Evolutionary conservation across 2,329 filamentous ascomycete genomes (phyloP).

Genomic region (Phaeophleospora eucalypticola): DNA sequence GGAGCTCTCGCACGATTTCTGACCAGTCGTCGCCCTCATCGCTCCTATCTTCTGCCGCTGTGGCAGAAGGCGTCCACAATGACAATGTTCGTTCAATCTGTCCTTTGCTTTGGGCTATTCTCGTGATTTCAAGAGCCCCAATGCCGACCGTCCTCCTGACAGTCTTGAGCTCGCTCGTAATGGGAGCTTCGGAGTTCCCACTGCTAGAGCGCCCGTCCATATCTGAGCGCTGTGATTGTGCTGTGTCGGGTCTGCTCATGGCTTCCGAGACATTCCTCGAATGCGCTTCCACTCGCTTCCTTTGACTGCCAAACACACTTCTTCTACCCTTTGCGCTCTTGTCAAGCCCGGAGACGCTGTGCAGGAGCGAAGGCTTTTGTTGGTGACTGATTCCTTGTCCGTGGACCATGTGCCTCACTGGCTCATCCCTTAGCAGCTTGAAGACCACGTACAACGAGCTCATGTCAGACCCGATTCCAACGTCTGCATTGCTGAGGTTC

Average conservation of each 20-base stretch:
- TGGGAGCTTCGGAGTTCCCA: constrained; percentile 9
- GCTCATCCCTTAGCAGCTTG: constrained; percentile 64
- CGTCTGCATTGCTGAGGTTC: constrained; percentile 74
- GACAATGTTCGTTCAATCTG: constrained; percentile 46
- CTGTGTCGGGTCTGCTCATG: constrained; percentile 22
- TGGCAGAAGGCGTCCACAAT: constrained; percentile 67
- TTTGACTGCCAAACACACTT: constrained; percentile 64
- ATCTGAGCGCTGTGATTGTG: constrained; percentile 25
- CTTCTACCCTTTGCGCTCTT: constrained; percentile 39
- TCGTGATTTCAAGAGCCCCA: constrained; percentile 71
- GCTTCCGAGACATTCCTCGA: constrained; percentile 16
- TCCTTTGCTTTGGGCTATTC: constrained; percentile 24
- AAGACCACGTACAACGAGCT: constrained; percentile 78
- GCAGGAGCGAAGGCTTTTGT: constrained; percentile 15
- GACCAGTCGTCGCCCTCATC: constrained; percentile 65
- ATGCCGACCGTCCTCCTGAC: constrained; percentile 70
- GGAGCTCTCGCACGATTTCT: constrained; percentile 66
- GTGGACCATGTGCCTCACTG: constrained; percentile 25
- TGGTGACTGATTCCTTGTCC: constrained; percentile 20
- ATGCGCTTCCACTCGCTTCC: constrained; percentile 32
- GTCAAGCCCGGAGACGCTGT: constrained; percentile 12
- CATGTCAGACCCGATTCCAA: constrained; percentile 59
- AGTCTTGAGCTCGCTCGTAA: constrained; percentile 42
- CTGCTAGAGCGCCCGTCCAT: constrained; percentile 16
- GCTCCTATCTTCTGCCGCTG: constrained; percentile 51